Evolutionary conservation across 1,284 basidiomycete genomes (phyloP).

Genomic region (Agroathelia rolfsii): DNA sequence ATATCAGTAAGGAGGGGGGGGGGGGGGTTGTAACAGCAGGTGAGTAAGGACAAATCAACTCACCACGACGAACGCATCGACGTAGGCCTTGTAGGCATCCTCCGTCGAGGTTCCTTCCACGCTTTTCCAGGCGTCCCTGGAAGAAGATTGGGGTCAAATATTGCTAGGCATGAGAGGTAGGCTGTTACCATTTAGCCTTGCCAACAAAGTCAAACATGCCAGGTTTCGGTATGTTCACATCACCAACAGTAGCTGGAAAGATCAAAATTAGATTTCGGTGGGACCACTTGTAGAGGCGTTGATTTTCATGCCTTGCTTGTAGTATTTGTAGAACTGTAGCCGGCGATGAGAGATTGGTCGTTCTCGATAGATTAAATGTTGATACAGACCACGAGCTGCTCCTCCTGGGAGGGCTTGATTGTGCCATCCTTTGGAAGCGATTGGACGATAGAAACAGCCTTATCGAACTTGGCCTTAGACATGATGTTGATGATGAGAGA

Average conservation of each 20-base stretch:
- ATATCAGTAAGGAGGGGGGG: conserved; percentile 5
- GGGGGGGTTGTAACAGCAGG: conserved; percentile 1
- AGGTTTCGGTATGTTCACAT: conserved; percentile 54
- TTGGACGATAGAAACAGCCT: conserved; percentile 66
- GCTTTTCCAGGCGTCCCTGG: conserved; percentile 79
- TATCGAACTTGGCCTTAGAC: too few relatives aligned
- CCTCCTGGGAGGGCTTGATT: conserved; percentile 65
- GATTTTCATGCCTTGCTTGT: conserved; percentile 69
- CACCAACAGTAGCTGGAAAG: conserved; percentile 62
- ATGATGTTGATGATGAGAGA: too few relatives aligned
- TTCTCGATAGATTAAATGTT: conserved; percentile 5
- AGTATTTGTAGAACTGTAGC: conserved; percentile 84
- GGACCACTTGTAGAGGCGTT: too few relatives aligned
- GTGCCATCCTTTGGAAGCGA: conserved; percentile 74
- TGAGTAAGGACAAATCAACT: conserved; percentile 18
- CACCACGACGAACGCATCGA: conserved; percentile 63
- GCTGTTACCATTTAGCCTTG: conserved; percentile 71
- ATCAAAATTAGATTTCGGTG: background rate
- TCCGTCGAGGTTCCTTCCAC: conserved; percentile 66
- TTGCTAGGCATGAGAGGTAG: conserved; percentile 10
- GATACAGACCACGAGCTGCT: conserved; percentile 55
- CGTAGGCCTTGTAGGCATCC: conserved; percentile 64
- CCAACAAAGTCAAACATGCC: conserved; percentile 74
- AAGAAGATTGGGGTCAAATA: conserved; percentile 8
- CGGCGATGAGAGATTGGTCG: conserved; percentile 9